These are phyloP conservation scores for Lentinula lateritia DNA, from an alignment of 768 basidiomycete genomes.

Conservation along the genomic window DNA sequence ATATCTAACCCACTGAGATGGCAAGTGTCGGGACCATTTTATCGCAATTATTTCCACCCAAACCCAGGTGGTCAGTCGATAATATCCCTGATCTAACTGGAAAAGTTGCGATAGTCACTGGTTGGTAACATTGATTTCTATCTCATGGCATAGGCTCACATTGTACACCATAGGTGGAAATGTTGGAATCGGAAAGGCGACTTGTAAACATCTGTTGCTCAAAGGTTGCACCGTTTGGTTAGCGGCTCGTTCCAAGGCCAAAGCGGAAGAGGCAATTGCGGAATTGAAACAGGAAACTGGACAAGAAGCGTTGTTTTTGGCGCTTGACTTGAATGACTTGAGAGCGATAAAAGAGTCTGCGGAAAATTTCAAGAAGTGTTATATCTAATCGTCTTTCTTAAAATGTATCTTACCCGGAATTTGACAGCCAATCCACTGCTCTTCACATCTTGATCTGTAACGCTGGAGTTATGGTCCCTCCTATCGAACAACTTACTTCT, in stretches of 20 bases:
- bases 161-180: background rate
- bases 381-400: background rate
- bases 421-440: background rate
- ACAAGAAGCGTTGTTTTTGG: conserved; percentile 16
- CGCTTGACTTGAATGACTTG: conserved; percentile 22
- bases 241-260: background rate
- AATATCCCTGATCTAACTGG: background rate
- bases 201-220: background rate
- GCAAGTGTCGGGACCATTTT: background rate
- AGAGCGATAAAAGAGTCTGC: conserved; percentile 18
- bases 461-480: background rate
- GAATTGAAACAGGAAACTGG: conserved; percentile 16
- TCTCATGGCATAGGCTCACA: background rate
- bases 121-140: background rate
- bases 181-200: background rate
- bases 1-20: background rate
- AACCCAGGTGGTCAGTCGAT: background rate
- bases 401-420: background rate
- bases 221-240: conserved; percentile 1
- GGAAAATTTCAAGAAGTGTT: conserved; percentile 15
- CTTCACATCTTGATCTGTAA: background rate
- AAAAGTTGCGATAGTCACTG: conserved; percentile 2
- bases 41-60: background rate
- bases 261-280: conserved; percentile 13
- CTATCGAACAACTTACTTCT: background rate